Percentiles rank a stretch among this genome's conserved stretches.
phyloP scores from a whole-genome alignment of 306 rosid species.

The Prunus kanzakura region DNA sequence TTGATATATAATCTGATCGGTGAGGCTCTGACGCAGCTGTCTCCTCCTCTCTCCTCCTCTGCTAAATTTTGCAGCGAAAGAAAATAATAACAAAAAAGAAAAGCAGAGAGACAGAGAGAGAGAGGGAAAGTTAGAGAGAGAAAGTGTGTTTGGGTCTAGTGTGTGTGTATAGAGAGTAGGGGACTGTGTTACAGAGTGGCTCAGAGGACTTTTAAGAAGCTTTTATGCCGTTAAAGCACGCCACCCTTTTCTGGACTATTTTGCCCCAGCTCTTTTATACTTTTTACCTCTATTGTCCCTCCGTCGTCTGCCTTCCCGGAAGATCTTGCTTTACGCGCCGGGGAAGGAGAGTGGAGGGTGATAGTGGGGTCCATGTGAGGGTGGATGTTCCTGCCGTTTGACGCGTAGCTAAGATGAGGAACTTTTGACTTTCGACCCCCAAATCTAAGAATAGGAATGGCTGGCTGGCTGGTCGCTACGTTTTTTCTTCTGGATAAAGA shows the following conservation, averaged over 20 bases:
- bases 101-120: background rate
- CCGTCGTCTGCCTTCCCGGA: background rate
- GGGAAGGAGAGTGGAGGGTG: background rate
- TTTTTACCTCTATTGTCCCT: background rate
- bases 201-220: constrained; percentile 25
- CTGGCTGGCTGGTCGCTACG: too few species aligned
- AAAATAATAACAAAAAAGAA: too few species aligned
- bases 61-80: constrained; percentile 22
- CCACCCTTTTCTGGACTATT: constrained; percentile 40
- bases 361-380: background rate
- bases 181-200: constrained; percentile 62
- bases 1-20: constrained; percentile 4
- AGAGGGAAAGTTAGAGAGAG: constrained; percentile 18
- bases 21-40: constrained; percentile 38
- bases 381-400: constrained; percentile 10
- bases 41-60: constrained; percentile 20
- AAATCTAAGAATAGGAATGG: too few species aligned
- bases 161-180: constrained; percentile 42
- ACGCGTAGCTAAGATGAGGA: constrained; percentile 6
- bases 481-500: too few species aligned
- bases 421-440: constrained; percentile 5
- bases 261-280: constrained; percentile 10
- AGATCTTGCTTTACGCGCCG: background rate
- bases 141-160: constrained; percentile 3
- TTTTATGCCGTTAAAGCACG: constrained; percentile 59